Evolutionary conservation across 768 basidiomycete species (phyloP), one percentile per base, ranked within the genome.

Genomic region (Tephrocybe sp.): DNA sequence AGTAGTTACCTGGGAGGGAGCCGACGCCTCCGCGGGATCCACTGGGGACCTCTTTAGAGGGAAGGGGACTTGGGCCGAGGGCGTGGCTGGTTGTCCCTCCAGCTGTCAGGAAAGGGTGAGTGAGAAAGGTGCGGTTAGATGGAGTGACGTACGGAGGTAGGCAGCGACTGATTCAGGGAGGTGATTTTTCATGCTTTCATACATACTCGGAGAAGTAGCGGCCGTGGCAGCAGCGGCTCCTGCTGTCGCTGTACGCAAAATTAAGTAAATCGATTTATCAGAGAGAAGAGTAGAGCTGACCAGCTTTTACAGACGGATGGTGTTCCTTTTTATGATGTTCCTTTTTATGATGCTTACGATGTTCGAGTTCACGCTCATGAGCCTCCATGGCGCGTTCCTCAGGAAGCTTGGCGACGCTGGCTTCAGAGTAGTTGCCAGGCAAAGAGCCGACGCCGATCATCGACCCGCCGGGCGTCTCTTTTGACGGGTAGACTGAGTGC

Each of bases 361-460:
- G 26, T 26, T 26, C 26, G 7, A 26, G 26, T 26, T 26, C 26
- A 33, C 23, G 8, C 13, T 30, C 11, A 26, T 14, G 41, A 30
- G 48, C 53, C 31, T 62, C 58, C 51, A 53, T 35, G 17, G 38
- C 20, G 5, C 71, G 66, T 43, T 80, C 78, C 7, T 79, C 75
- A 1, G 79, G 79, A 2, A 80, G 61, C 40, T 69, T 68, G 7
- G 77, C 72, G 4, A 82, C 75, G 2, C 68, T 70, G 3, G 68
- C 59, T 56, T 80, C 79, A 19, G 60, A 67, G 19, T 62, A 54
- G 16, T 61, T 61, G 4, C 79, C 79, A 5, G 79, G 79, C 5
- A 82, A 65, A 1, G 77, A 72, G 13, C 80, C 79, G 1, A 77
- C 73, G 11, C 78, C 79, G 0, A 62, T 65, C 0, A 55, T 56